Conservation (phyloP, 139 green algal species). For the Micractinium sp. region DNA sequence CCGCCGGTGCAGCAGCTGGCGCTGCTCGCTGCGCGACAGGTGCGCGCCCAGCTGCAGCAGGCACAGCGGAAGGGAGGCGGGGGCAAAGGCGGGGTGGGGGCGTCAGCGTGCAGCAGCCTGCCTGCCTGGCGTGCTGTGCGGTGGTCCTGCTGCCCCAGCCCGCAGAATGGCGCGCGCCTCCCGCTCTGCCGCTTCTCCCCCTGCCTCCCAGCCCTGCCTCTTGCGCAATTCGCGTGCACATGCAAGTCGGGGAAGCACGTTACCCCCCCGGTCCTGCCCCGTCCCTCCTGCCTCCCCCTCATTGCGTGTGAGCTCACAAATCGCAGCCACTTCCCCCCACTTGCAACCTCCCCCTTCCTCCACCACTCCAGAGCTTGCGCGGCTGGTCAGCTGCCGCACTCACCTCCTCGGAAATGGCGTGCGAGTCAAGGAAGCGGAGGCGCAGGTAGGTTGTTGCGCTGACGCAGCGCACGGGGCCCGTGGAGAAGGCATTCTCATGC, state of each 20-base stretch:
- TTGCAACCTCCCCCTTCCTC: too few species aligned
- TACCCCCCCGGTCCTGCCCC: too few species aligned
- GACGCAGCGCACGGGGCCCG: slow-evolving; percentile 55
- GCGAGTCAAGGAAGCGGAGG: slow-evolving; percentile 74
- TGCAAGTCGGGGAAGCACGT: too few species aligned
- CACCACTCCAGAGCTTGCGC: background rate
- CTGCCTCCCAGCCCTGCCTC: too few species aligned
- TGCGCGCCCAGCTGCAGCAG: slow-evolving; percentile 19
- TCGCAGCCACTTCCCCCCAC: too few species aligned
- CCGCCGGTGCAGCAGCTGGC: slow-evolving; percentile 59
- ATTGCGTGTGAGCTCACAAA: too few species aligned
- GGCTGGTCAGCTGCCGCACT: background rate
- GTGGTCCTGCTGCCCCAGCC: background rate
- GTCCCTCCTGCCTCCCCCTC: too few species aligned
- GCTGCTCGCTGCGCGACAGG: slow-evolving; percentile 58
- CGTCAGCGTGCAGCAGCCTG: too few species aligned
- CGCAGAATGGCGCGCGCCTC: background rate
- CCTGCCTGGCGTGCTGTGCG: background rate
- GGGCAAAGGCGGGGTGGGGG: background rate
- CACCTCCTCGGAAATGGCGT: slow-evolving; percentile 55
- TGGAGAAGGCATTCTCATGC: slow-evolving; percentile 30
- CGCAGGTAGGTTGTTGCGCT: slow-evolving; percentile 79
- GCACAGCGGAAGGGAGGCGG: slow-evolving; percentile 31
- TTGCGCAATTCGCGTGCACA: too few species aligned
- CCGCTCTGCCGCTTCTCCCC: too few species aligned